Percentiles rank a stretch among this genome's conserved stretches.
These are phyloP conservation scores for Avena insularis DNA, from an alignment of 176 grass and related monocot species.

Conservation along the genomic window DNA sequence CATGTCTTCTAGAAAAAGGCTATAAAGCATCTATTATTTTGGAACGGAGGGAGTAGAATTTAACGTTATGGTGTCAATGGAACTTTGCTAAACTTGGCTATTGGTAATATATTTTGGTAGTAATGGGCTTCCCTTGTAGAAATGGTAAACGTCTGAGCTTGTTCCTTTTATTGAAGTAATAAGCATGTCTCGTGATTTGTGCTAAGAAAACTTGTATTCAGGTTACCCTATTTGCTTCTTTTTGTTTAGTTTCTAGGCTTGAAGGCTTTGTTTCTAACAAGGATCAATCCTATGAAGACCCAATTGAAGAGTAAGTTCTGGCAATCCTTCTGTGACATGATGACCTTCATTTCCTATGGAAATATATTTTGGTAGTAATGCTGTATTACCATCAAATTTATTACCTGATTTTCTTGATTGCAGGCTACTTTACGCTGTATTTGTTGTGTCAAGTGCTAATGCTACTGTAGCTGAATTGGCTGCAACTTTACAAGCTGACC, in stretches of 20 bases:
- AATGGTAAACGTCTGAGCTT: not conserved
- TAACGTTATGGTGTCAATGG: conserved; percentile 16
- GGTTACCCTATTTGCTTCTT: conserved; percentile 26
- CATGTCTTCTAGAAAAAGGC: no score
- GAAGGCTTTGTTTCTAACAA: conserved; percentile 98
- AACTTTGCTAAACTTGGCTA: not conserved
- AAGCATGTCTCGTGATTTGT: conserved; percentile 29
- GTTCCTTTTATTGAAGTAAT: conserved; percentile 28
- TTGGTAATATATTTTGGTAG: conserved; percentile 4
- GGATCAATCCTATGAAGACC: conserved; percentile 97
- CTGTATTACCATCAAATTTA: conserved; percentile 30
- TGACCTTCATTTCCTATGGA: conserved; percentile 32
- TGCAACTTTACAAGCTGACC: conserved; percentile 88
- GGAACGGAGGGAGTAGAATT: not conserved
- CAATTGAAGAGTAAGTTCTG: conserved; percentile 94
- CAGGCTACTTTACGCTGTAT: conserved; percentile 96
- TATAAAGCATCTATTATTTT: no score
- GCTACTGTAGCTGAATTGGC: conserved; percentile 97
- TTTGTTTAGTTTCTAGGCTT: conserved; percentile 92
- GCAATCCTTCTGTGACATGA: conserved; percentile 29
- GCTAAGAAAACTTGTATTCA: conserved; percentile 43
- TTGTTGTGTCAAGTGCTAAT: conserved; percentile 97
- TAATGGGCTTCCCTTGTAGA: not conserved
- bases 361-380: conserved; percentile 19
- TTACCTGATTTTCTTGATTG: conserved; percentile 47